Base-by-base conservation (phyloP, 2,329 filamentous ascomycete genomes). In the Exophiala viscosa region DNA sequence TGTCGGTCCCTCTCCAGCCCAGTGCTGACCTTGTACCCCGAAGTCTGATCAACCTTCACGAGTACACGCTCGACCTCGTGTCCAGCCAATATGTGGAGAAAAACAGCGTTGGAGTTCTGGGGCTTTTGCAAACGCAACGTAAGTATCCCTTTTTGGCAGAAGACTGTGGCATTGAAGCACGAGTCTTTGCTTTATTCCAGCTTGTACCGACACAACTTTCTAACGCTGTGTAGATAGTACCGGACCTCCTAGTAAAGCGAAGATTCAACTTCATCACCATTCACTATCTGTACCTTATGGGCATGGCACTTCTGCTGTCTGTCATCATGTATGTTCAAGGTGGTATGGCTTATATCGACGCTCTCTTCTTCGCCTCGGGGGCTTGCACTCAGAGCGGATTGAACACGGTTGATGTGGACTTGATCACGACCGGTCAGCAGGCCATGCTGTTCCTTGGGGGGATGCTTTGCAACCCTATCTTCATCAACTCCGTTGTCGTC, bases 361-460 rank as follows among this genome's bases (percentile, higher is more conserved):
- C 90, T 2, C 79, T 99, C 13, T 89, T 95, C 76, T 89, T 96
- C 63, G 82, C 87, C n/a, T 84, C 83, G 48, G 92, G 93, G 45
- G 78, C 88, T 52, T 86, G 90, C 58, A 97, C 92, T 0, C 93
- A 99, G 71, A 95, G 90, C 58, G 93, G 93, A 1, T 75, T 99
- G 57, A 99, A 99, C 68, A 89, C 92, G 2, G 59, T 76, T 45
- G 69, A 89, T 64, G 63, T 88, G 51, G 89, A 90, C 67, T 55
- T 69, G 9, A 73, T 90, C 32, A 83, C 81, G 58, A 86, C 83
- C 3, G 88, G 86, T 57, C 86, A 89, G 66, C 87, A 93, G 71
- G 69, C 88, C 38, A 77, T 87, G 45, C 73, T 95, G 20, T 90
- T 86, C 63, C 64, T 90, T 5, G 76, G 88, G 36, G 76, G 86